A percentile compares a stretch with the other conserved stretches of the same genome.
Conservation (phyloP, 345 rosid genomes). For the Eucalyptus polybractea region DNA sequence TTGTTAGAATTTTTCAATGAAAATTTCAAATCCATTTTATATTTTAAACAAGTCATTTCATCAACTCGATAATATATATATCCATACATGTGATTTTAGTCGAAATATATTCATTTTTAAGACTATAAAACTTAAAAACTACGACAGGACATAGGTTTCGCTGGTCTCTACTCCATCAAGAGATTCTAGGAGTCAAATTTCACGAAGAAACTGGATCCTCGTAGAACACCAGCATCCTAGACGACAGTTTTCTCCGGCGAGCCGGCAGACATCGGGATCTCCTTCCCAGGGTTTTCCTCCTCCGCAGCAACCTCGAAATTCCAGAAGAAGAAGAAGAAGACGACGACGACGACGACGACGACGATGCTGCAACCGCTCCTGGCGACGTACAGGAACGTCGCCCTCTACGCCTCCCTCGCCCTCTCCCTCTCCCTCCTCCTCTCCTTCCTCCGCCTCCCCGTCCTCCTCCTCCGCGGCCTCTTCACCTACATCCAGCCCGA, state of each 20-base stretch:
- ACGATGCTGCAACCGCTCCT: conserved; percentile 20
- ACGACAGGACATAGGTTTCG: neutral
- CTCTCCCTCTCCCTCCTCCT: conserved; percentile 33
- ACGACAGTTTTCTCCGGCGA: neutral
- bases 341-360: neutral
- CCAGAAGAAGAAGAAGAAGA: neutral
- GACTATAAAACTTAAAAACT: neutral
- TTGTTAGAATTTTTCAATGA: neutral
- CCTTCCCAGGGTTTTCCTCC: neutral
- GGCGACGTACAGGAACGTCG: conserved; percentile 33
- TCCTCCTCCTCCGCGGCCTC: conserved; percentile 61
- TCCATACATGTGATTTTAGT: neutral
- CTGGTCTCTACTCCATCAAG: neutral
- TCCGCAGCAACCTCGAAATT: neutral
- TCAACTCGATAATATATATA: neutral
- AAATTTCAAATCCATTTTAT: neutral
- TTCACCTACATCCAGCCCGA: conserved; percentile 87
- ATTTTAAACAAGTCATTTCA: neutral
- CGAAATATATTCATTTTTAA: neutral
- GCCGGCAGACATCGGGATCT: neutral
- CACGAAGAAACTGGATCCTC: neutral
- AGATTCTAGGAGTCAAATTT: neutral
- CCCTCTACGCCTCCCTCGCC: conserved; percentile 30
- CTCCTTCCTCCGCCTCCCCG: conserved; percentile 44
- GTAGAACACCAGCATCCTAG: neutral